Evolutionary conservation across 768 basidiomycete genomes (phyloP).

Genomic region (Chalciporus sphaerocephalus): DNA sequence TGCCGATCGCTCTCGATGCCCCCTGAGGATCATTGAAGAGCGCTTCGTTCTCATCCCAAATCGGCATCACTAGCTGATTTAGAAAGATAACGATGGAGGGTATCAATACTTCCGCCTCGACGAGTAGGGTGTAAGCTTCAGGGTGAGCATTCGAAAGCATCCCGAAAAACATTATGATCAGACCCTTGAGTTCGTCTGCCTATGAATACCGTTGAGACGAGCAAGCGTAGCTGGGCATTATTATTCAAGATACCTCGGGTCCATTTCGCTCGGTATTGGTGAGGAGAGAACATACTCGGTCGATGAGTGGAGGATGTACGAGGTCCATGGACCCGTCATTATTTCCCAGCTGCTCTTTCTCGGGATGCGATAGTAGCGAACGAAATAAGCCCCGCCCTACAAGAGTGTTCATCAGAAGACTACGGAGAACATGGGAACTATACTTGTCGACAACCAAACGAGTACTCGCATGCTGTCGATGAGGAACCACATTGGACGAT

Average conservation of each 20-base stretch:
- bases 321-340: conserved; percentile 22
- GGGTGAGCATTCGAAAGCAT: conserved; percentile 37
- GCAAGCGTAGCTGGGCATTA: neutral
- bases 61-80: conserved; percentile 44
- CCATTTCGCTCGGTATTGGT: conserved; percentile 39
- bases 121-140: conserved; percentile 36
- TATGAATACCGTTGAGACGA: conserved; percentile 14
- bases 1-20: conserved; percentile 40
- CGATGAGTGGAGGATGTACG: conserved; percentile 41
- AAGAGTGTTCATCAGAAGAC: conserved; percentile 12
- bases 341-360: conserved; percentile 16
- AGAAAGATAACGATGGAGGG: conserved; percentile 62
- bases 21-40: conserved; percentile 35
- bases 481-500: conserved; percentile 52
- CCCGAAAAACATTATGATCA: conserved; percentile 39
- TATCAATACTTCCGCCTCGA: conserved; percentile 52
- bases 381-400: conserved; percentile 43
- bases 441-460: conserved; percentile 48
- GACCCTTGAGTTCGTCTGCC: conserved; percentile 35
- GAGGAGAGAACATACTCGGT: conserved; percentile 46
- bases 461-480: conserved; percentile 47
- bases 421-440: conserved; percentile 3
- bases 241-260: conserved; percentile 35
- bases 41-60: conserved; percentile 64
- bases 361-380: conserved; percentile 39